Base-by-base conservation (phyloP, 2,329 filamentous ascomycete genomes). In the Leptographium lundbergii region DNA sequence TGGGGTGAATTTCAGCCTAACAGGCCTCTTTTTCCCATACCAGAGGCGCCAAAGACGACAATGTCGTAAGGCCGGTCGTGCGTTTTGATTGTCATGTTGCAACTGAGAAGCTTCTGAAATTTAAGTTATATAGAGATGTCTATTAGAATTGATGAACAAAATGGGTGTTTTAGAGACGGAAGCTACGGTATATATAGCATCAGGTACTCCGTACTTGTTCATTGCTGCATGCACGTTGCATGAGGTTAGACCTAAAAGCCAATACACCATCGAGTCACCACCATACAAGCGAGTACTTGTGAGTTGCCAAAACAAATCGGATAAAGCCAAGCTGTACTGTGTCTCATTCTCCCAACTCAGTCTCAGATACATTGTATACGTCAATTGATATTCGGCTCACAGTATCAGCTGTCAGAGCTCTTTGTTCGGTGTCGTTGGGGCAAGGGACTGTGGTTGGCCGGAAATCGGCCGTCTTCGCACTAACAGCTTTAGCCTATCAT, bases 21-120 rank as follows among this genome's bases (percentile, higher is more conserved):
- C 17, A 25, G 11, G 55, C 39, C n/a, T 7, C 19, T 7, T 11
- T 29, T 59, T 24, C 62, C 17, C 70, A 67, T 70, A 81, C 81
- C 81, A 45, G 79, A 80, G 22, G 81, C 81, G 54, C 81, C 81
- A 61, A 81, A 77, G 34, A 84, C 71, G 47, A 84, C 75, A 19
- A 84, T 34, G 67, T 84, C 81, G 66, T 83, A 84, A 63, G 77
- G 75, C 48, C 80, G 77, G 54, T 67, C 68, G 62, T 82, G 80
- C 19, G 77, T 54, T 24, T 61, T 60, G 32, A 64, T 56, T 17
- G 60, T 34, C 63, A 65, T 65, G 14, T 57, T 57, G 51, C 17
- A 39, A 10, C 32, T n/a, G 25, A 36, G 19, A 42, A 34, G 32
- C 9, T 34, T 34, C 32, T 34, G 14, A 42, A 19, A 42, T 6